Base-by-base conservation (phyloP, 306 rosid species). In the Vigna trinervia region DNA sequence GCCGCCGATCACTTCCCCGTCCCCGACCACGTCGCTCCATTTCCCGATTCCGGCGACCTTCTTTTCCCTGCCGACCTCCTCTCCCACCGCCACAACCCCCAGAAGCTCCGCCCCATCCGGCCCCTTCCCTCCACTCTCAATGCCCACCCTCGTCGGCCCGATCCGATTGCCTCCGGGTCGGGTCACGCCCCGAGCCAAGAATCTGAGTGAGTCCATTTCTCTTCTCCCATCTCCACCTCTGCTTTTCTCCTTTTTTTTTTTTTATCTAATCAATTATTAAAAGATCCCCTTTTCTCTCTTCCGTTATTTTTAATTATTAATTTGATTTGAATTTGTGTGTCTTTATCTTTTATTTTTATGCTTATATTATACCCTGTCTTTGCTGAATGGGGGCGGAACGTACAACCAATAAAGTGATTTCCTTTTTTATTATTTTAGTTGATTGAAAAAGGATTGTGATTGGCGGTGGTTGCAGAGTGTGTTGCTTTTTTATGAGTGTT, bases 71-170 rank as follows among this genome's bases (percentile, higher is more conserved):
- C 79, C 80, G 75, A 65, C 36, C 52, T 70, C 68, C 70, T 69
- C 68, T 50, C 84, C 80, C 76, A 62, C 87, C 85, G 73, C 87
- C 92, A 20, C 69, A 82, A 76, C 58, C 85, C 85, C n/a, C 97
- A 89, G 83, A 95, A 92, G 77, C 98, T 95, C 77, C 96, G 92
- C 12, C 96, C 98, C 9, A 87, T 92, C 68, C 78, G 98, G 76
- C 75, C 84, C 56, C 0, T 32, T 47, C 76, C 66, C 41, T 2
- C 39, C 45, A n/a, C 36, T 17, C 43, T 32, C 64, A 32, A 47
- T 48, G 20, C 11, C 50, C 8, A 9, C 23, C 17, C 66, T 54
- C 71, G 15, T 71, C 8, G 8, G 41, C 71, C 54, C 8, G 77
- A 65, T 77, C 81, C 74, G 34, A 38, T 13, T 4, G 47, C 46